Base-by-base conservation (phyloP, 2,329 filamentous ascomycete species). In the Fusarium chuoi region DNA sequence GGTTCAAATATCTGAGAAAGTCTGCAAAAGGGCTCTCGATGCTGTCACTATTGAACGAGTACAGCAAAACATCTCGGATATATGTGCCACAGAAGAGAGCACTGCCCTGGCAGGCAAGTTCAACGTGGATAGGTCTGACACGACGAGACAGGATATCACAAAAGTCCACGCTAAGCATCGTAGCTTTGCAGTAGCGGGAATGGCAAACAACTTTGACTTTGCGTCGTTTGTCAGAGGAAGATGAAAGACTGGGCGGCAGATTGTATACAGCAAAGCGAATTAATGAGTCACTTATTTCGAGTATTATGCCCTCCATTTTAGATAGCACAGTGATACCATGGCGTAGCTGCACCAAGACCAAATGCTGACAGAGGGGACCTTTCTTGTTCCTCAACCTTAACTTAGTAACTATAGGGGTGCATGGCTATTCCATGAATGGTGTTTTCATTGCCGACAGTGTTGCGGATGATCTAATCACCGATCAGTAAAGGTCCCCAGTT, bases 161-260 rank as follows among this genome's bases (percentile, higher is more conserved):
- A 48, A 28, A 7, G 1, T 28, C 3, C 13, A 28, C 11, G 45
- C 45, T 22, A 14, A 12, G 2, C 10, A 30, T 6, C 14, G 20
- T 1, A 30, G 45, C 2, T 48, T 48, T 30, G 26, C 20, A 1
- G 14, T 48, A 6, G 45, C 45, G 4, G 45, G 26, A 0, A 22
- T 48, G 45, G 45, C 26, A 3, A 30, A 22, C 14, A 30, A 48
- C 9, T 22, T 30, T 12, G 45, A 22, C 4, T 48, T 48, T 17
- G 3, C 6, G 2, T 15, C 26, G 3, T 48, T 48, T 22, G 18
- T 22, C 12, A 9, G 18, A 0, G 22, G 26, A 15, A 22, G 45
- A 45, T 26, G 14, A 48, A 3, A 0, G 26, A 15, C 5, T 11
- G 18, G 6, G 12, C 26, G 17, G 7, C 20, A 14, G 24, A 20